These are phyloP conservation scores for Mariannaea elegans DNA, from an alignment of 2,329 filamentous ascomycete species.

Conservation along the genomic window DNA sequence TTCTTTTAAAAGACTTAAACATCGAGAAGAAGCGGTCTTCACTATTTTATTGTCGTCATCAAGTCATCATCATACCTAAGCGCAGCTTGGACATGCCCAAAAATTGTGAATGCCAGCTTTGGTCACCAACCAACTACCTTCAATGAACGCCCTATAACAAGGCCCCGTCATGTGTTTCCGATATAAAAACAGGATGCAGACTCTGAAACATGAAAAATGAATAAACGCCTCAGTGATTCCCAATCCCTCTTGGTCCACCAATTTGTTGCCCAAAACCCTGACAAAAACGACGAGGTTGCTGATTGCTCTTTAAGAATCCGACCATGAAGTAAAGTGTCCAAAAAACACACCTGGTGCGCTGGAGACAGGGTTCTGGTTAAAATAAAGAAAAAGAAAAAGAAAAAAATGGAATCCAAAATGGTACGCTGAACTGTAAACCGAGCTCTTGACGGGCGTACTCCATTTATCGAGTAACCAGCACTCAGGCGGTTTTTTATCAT, in stretches of 20 bases:
- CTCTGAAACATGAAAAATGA: neutral
- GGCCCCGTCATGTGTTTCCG: neutral
- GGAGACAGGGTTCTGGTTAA: neutral
- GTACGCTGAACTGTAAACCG: neutral
- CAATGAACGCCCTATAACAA: slow-evolving; percentile 4
- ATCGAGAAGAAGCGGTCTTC: neutral
- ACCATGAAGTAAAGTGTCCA: neutral
- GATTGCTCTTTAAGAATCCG: neutral
- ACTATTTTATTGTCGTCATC: slow-evolving; percentile 16
- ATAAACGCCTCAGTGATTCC: neutral
- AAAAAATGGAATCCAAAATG: neutral
- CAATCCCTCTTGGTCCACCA: neutral
- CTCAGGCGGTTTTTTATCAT: neutral
- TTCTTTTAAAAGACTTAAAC: neutral
- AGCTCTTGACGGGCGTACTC: neutral
- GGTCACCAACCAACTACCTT: neutral
- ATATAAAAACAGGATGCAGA: neutral
- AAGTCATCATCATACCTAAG: slow-evolving; percentile 17
- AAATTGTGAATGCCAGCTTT: neutral
- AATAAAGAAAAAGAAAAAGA: neutral
- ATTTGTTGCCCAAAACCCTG: neutral
- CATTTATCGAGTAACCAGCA: neutral
- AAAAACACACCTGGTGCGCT: neutral
- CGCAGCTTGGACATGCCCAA: slow-evolving; percentile 8
- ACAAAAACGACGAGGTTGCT: neutral